Evolutionary conservation across 306 rosid species (phyloP).

Genomic region (Notholithocarpus densiflorus): DNA sequence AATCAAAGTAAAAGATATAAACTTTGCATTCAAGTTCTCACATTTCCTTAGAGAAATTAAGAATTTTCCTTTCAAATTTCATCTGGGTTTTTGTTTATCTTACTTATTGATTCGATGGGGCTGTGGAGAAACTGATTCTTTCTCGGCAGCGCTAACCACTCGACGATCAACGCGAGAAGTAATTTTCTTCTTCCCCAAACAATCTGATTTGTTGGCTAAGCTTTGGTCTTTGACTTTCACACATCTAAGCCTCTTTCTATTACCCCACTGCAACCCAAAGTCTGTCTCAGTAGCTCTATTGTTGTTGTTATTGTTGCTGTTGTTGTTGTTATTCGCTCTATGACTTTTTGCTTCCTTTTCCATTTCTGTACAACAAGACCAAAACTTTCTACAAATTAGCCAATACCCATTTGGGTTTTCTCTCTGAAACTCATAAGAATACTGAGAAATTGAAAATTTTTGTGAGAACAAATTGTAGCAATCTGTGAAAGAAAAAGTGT

Average conservation of each 20-base stretch:
- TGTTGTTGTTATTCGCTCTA: constrained; percentile 4
- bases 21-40: not conserved
- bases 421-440: not conserved
- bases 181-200: constrained; percentile 40
- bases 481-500: not conserved
- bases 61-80: not conserved
- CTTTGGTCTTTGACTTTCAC: constrained; percentile 36
- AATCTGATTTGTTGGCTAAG: constrained; percentile 20
- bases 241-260: constrained; percentile 52
- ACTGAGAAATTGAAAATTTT: not conserved
- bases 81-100: constrained; percentile 11
- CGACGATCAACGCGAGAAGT: constrained; percentile 32
- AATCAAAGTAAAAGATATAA: not conserved
- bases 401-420: constrained; percentile 8
- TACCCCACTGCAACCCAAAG: constrained; percentile 57
- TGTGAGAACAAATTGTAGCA: not conserved
- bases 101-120: constrained; percentile 41
- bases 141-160: constrained; percentile 19
- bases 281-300: constrained; percentile 36
- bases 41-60: not conserved
- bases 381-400: not conserved
- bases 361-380: constrained; percentile 38
- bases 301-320: not conserved
- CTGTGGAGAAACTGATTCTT: constrained; percentile 29
- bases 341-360: constrained; percentile 45